Base-by-base conservation (phyloP, 2,329 filamentous ascomycete genomes). In the Alternaria viburni region DNA sequence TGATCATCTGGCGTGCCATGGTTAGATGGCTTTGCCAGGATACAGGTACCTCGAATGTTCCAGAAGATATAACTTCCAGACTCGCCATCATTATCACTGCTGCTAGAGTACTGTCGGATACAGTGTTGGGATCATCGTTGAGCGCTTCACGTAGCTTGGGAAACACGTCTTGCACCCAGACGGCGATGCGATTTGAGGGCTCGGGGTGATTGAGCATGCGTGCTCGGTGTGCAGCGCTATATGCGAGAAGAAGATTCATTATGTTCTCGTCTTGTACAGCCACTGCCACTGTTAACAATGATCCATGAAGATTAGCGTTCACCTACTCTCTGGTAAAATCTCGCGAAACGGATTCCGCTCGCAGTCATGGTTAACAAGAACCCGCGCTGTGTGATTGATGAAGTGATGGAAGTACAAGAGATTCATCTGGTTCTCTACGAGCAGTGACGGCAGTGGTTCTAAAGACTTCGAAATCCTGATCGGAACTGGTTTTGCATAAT, bases 21-120 rank as follows among this genome's bases (percentile, higher is more conserved):
- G 88, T 88, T 1, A 96, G 85, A 77, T 96, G 92, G 55, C 86
- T 87, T 74, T 93, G 91, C 93, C 93, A 96, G 1, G 91, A 86
- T 57, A 95, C 91, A 1, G 88, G 85, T n/a, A 92, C 89, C 57
- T 91, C 92, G 74, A 96, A 95, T 0, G 91, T 91, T 60, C 90
- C 90, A 0, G 93, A 93, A 0, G 91, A 93, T 54, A 96, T 90
- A 60, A 96, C 95, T 74, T 96, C 92, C 19, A 96, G 83, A 2
- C 92, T 94, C 1, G 92, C 88, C 49, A 96, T 86, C 91, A 96
- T 93, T 66, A 96, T 93, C 8, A 92, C 91, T 0, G 92, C 93
- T 0, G 92, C 92, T 3, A 96, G 84, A 58, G 91, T 92, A 15
- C 88, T 87, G 69, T 93, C 89, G 1, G 91, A 90, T 11, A 93